Evolutionary conservation across 208 protist genomes (phyloP).

Genomic region (Leishmania major): DNA sequence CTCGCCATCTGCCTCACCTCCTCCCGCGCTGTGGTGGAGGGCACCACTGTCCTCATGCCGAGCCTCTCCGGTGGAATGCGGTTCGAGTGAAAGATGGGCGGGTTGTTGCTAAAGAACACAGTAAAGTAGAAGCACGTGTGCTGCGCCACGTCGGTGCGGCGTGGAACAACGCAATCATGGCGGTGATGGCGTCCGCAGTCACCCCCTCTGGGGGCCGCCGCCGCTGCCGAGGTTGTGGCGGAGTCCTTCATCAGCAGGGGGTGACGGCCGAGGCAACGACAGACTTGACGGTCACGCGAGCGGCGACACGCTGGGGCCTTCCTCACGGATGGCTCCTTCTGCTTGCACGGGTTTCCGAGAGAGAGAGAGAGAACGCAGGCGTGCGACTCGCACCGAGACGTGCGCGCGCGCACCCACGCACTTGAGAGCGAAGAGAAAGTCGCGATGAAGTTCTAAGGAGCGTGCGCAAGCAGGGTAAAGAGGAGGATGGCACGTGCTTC

Average conservation of each 20-base stretch:
- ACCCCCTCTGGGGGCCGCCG: background rate
- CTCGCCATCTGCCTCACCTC: background rate
- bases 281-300: background rate
- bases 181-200: background rate
- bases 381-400: background rate
- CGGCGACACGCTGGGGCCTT: background rate
- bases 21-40: background rate
- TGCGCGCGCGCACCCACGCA: no score
- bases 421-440: background rate
- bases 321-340: background rate
- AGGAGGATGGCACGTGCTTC: background rate
- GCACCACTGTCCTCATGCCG: background rate
- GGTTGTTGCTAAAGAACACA: constrained; percentile 73
- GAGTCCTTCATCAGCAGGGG: background rate
- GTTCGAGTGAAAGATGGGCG: constrained; percentile 80
- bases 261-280: background rate
- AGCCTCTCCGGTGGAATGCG: constrained; percentile 44
- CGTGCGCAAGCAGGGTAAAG: background rate
- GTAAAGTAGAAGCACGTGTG: constrained; percentile 74
- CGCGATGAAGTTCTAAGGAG: background rate
- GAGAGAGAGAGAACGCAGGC: background rate
- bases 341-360: background rate
- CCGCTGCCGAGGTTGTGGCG: background rate
- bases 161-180: background rate
- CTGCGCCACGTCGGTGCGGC: background rate